phyloP scores from a whole-genome alignment of 2,329 filamentous ascomycete genomes.

The Rugonectria rugulosa region DNA sequence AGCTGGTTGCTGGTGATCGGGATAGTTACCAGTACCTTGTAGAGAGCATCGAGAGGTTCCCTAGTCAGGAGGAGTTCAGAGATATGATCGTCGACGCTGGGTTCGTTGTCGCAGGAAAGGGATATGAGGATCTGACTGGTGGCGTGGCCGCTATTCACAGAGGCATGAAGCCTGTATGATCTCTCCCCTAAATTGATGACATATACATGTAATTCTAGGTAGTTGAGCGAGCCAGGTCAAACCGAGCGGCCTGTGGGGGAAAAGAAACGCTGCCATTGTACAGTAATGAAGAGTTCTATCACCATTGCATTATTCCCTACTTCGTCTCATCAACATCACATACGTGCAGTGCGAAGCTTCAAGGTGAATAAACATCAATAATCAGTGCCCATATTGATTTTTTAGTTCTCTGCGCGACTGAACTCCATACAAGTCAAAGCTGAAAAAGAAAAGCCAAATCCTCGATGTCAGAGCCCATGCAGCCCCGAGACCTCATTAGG shows the following conservation, averaged over 20 bases:
- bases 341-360: background rate
- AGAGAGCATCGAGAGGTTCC: constrained; percentile 95
- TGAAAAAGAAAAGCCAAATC: constrained; percentile 40
- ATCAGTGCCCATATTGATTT: constrained; percentile 38
- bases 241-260: constrained; percentile 22
- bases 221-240: constrained; percentile 20
- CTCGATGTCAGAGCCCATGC: constrained; percentile 37
- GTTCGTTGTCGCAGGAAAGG: constrained; percentile 81
- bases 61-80: constrained; percentile 83
- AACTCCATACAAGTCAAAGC: constrained; percentile 46
- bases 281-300: constrained; percentile 36
- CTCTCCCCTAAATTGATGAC: constrained; percentile 3
- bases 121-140: constrained; percentile 89
- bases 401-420: constrained; percentile 41
- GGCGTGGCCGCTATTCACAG: constrained; percentile 97
- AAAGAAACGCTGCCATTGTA: constrained; percentile 28
- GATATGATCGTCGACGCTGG: constrained; percentile 85
- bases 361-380: constrained; percentile 9
- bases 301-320: constrained; percentile 11
- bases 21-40: constrained; percentile 99
- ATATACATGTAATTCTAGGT: constrained; percentile 34
- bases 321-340: constrained; percentile 18
- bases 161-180: constrained; percentile 79
- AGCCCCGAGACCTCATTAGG: constrained; percentile 47
- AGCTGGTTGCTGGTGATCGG: constrained; percentile 90